Base-by-base conservation (phyloP, 75 land plant genomes). In the Selaginella tamariscina region DNA sequence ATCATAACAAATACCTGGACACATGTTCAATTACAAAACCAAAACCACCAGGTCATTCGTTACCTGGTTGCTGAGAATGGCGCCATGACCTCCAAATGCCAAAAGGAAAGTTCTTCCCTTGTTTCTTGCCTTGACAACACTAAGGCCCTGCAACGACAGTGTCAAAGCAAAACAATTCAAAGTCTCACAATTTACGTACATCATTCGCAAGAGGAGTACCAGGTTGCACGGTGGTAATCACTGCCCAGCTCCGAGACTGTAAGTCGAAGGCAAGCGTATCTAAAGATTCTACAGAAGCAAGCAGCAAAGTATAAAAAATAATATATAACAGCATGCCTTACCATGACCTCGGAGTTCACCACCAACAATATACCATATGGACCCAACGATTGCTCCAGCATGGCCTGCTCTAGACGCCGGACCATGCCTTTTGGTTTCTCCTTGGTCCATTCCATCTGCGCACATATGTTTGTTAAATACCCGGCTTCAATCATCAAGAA, bases 401-500 rank as follows among this genome's bases (percentile, higher is more conserved):
- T 64, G 65, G n/a, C 65, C 65, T 24, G 65, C 65, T 24, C 65
- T 27, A 27, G 65, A 30, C 5, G 29, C 26, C 1, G 65, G 65
- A 64, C 29, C 9, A 15, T 64, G 1, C 65, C 65, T 64, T 15
- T 27, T 64, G 65, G 27, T 30, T 64, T 22, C 26, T 22, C 65
- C 9, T 27, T 27, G 27, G 29, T 24, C 65, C 65, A 64, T 8
- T 24, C 65, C 65, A 64, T 64, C 65, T 64, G 65, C 24, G 29
- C 8, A 64, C 65, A 22, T 24, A 26, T 1, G 1, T 15, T 64
- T 13, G 5, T 24, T 30, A 24, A 24, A 21, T 30, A 64, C 15
- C 60, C 2, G 27, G 27, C 60, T 18, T 56, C 60, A 56, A 5
- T 24, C 60, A 56, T 2, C 27, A 27, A 56, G 2, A 39, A 39